These are phyloP conservation scores for Caloboletus inedulis DNA, from an alignment of 1,284 basidiomycete genomes.

Conservation along the genomic window DNA sequence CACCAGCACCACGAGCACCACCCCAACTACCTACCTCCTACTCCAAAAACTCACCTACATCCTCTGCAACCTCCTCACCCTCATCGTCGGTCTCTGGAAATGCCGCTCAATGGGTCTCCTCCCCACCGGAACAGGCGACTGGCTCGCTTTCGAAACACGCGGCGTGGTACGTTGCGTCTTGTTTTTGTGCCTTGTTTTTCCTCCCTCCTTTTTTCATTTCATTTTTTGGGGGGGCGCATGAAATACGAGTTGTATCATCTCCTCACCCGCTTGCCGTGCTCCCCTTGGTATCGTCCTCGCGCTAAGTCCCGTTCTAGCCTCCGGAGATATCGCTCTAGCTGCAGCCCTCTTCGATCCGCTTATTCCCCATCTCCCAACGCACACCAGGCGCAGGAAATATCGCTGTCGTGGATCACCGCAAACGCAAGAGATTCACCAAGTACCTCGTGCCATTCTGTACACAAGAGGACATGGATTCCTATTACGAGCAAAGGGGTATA, in stretches of 20 bases:
- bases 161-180: constrained; percentile 51
- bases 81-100: constrained; percentile 85
- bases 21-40: constrained; percentile 41
- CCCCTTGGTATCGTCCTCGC: no score
- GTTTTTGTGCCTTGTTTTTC: no score
- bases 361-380: background rate
- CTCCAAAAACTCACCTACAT: constrained; percentile 70
- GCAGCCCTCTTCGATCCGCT: background rate
- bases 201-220: background rate
- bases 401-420: background rate
- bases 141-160: constrained; percentile 86
- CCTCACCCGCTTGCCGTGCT: background rate
- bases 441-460: constrained; percentile 10
- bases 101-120: constrained; percentile 87
- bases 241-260: background rate
- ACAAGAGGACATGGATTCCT: constrained; percentile 19
- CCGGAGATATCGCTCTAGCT: constrained; percentile 27
- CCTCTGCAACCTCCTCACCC: constrained; percentile 67
- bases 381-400: no score
- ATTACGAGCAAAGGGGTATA: constrained; percentile 21
- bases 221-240: background rate
- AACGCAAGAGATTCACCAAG: constrained; percentile 8
- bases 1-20: constrained; percentile 35
- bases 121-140: constrained; percentile 85
- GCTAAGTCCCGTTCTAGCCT: constrained; percentile 14